A percentile compares a stretch with the other conserved stretches of the same genome.
Conservation (phyloP, 768 basidiomycete species). For the Russula foetens region DNA sequence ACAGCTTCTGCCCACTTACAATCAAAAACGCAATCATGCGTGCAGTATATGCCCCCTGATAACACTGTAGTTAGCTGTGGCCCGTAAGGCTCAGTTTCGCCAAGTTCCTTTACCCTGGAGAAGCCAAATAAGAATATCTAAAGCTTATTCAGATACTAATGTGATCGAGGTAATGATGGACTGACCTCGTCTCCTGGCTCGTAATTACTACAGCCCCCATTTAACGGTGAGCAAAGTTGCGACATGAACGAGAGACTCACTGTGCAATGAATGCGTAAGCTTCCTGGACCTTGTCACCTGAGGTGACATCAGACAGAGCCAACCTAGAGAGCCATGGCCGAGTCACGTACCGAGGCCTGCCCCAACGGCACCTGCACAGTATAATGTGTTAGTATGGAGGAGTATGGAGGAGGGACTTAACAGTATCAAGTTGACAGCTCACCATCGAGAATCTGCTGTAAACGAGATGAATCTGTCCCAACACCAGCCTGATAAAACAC, state of each 20-base stretch:
- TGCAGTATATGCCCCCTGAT: conserved; percentile 67
- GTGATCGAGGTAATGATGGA: background rate
- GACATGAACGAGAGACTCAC: conserved; percentile 34
- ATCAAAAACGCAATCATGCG: conserved; percentile 68
- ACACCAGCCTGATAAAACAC: conserved; percentile 34
- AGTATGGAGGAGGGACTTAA: background rate
- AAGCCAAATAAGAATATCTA: conserved; percentile 76
- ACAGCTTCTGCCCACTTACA: conserved; percentile 31
- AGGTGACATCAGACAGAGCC: conserved; percentile 5
- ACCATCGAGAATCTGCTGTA: conserved; percentile 57
- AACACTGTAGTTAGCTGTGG: conserved; percentile 2
- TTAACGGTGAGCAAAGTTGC: background rate
- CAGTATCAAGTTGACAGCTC: conserved; percentile 5
- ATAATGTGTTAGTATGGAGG: no score
- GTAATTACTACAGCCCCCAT: conserved; percentile 45
- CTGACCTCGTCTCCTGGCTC: conserved; percentile 61
- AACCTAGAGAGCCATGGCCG: background rate
- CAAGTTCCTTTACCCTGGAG: conserved; percentile 47
- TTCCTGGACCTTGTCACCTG: conserved; percentile 69
- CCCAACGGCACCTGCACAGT: conserved; percentile 49
- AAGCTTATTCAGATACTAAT: background rate
- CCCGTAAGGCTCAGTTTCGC: background rate
- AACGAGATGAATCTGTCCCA: conserved; percentile 47
- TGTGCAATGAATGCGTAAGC: conserved; percentile 77
- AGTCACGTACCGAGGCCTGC: conserved; percentile 43